Base-by-base conservation (phyloP, 2,329 filamentous ascomycete genomes). In the Pezicula radicicola region DNA sequence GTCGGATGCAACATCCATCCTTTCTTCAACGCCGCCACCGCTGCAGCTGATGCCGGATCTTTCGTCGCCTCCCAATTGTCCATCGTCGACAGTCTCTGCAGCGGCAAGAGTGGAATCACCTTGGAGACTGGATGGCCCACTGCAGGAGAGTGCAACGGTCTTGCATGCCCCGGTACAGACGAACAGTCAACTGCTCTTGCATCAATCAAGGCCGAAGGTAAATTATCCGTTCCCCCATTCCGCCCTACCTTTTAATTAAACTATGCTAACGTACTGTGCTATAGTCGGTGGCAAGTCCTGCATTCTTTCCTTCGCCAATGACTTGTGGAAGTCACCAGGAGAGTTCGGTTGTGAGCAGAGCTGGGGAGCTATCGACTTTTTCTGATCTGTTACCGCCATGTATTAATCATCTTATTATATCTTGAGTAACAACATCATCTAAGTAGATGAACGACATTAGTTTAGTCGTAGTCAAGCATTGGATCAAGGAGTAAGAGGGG, bases 121-220 rank as follows among this genome's bases (percentile, higher is more conserved):
- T 79, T 95, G 62, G 93, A 97, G 84, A 89, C 88, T 52, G 93
- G 93, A 65, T 97, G 92, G 91, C 93, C 93, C 59, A 84, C 76
- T 49, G 60, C 68, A 7, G 92, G 92, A 67, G 63, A 70, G 28
- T 71, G 81, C 74, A 93, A 94, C 73, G 90, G 89, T 55, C 67
- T 67, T 18, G 91, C 91, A 53, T 75, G 89, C 62, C 84, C 92
- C 51, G 84, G 88, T 61, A 46, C 61, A 5, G 40, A 66, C 1
- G 76, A 93, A 75, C 93, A 97, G 80, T 73, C 73, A 47, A 70
- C 66, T 41, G 93, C 93, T 62, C 84, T 97, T 68, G 68, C 79
- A 58, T 81, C 81, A 52, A 93, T 97, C 68, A 73, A 84, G 59
- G 63, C 80, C 62, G 73, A 8, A 30, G 28, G 28, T 30, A 30